phyloP scores from a whole-genome alignment of 2,329 filamentous ascomycete genomes.

The Colletotrichum ledebouriae region DNA sequence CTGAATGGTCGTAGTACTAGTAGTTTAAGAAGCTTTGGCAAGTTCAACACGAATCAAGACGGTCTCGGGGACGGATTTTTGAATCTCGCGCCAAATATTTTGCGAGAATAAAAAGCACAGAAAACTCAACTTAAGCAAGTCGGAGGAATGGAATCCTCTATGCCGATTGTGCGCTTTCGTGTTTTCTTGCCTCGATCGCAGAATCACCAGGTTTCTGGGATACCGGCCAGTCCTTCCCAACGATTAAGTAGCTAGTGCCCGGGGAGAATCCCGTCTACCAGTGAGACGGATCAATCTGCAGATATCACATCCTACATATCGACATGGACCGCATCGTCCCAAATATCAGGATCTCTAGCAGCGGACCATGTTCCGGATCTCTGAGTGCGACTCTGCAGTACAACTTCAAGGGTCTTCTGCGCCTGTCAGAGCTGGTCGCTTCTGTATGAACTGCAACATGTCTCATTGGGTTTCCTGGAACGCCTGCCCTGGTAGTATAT shows the following conservation, averaged over 20 bases:
- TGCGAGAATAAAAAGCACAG: too few species aligned
- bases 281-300: background rate
- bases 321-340: background rate
- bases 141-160: too few species aligned
- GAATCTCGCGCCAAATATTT: too few species aligned
- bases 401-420: conserved; percentile 8
- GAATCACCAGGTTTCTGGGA: rapidly evolving
- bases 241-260: rapidly evolving
- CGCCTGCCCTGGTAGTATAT: background rate
- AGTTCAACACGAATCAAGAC: too few species aligned
- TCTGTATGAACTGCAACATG: background rate
- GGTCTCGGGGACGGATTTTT: too few species aligned
- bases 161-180: too few species aligned
- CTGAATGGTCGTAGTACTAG: too few species aligned
- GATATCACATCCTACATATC: background rate
- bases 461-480: background rate
- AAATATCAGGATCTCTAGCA: background rate
- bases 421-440: background rate
- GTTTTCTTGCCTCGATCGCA: too few species aligned
- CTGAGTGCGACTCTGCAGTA: conserved; percentile 26
- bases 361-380: background rate
- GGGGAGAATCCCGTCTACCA: background rate
- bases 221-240: background rate
- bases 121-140: too few species aligned
- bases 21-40: too few species aligned